Evolutionary conservation across 139 green algal genomes (phyloP), one percentile per base, ranked within the genome.

Genomic region (Chlorella sp.): DNA sequence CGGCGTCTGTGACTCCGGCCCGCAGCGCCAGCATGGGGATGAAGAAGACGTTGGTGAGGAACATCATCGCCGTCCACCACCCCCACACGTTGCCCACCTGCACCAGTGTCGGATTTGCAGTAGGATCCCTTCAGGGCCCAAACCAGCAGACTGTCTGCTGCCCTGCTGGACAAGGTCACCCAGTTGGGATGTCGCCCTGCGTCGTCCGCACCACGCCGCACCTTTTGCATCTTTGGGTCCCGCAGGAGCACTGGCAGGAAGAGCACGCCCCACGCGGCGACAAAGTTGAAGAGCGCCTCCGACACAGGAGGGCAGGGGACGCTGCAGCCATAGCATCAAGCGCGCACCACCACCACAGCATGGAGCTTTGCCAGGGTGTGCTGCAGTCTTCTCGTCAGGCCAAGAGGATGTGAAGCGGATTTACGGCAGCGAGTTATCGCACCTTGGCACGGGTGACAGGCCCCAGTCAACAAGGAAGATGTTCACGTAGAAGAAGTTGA

Each of bases 401-500:
- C n/a, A 5, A 30, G 55, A 63, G 17, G 10, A 59, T 59, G 49
- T 20, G 20, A 59, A 20, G 49, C 49, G 14, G 14, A 14, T 14
- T 20, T 20, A 14, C 20, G 49, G 49, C 14, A 26, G 49, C 49
- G 14, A 14, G 14, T 20, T 26, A 59, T 29, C 14, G 69, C 32
- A 75, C 70, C 70, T 75, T 23, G 72, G 72, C 2, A 78, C 34
- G 2, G 74, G 34, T 1, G 50, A 34, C 1, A 73, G 33, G 24
- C 74, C 74, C 6, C 27, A 1, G 2, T 49, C 35, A n/a, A 71
- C 35, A 34, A 91, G 69, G 1, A 75, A 71, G 27, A 85, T 81
- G 74, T 96, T 96, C 64, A 97, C 75, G 71, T 94, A 97, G 76
- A 95, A 97, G 69, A 95, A 91, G 79, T 96, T 96, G 49, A 90